Conservation (phyloP, 164 flowering plant genomes). For the Macadamia tetraphylla region DNA sequence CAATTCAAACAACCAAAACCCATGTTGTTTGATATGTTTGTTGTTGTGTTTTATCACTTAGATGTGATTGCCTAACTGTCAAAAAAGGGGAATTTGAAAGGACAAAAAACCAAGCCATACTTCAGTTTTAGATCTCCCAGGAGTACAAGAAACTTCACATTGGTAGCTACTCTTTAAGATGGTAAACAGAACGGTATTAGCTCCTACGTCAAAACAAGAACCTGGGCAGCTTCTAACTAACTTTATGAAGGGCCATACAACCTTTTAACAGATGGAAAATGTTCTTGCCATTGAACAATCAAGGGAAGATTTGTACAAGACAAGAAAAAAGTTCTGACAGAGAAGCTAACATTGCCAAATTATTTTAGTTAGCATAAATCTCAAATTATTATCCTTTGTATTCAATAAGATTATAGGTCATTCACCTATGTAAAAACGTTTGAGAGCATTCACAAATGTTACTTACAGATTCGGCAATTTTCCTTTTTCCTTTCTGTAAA, state of each 20-base stretch:
- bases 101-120: neutral
- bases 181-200: neutral
- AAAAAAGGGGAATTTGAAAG: neutral
- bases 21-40: no score
- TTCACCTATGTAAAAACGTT: neutral
- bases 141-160: neutral
- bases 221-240: no score
- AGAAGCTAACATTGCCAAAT: no score
- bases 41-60: no score
- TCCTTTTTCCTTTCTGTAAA: no score
- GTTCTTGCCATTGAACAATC: neutral
- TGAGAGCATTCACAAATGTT: neutral
- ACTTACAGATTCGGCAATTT: neutral
- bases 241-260: neutral
- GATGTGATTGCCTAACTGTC: no score
- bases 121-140: neutral
- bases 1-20: no score
- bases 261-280: neutral
- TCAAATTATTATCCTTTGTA: no score
- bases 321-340: no score
- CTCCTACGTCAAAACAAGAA: neutral
- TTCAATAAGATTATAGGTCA: neutral
- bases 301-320: no score
- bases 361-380: neutral
- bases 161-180: neutral